Percentiles rank a stretch among this genome's conserved stretches.
These are phyloP conservation scores for Chrysosporium queenslandicum DNA, from an alignment of 2,329 filamentous ascomycete genomes.

Conservation along the genomic window DNA sequence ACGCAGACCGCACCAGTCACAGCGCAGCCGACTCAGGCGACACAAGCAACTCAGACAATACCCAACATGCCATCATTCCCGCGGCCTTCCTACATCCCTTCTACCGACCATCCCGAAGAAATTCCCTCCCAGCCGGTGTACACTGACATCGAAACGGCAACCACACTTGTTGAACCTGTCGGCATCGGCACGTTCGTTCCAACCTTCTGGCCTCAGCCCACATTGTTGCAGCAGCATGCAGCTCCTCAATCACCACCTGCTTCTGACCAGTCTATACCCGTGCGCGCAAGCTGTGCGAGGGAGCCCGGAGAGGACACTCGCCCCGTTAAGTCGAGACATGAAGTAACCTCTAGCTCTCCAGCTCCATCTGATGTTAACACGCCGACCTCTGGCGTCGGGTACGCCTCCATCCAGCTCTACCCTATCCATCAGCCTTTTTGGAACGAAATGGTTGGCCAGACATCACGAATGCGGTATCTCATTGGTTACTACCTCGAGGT, in stretches of 20 bases:
- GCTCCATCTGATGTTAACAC: neutral
- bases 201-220: neutral
- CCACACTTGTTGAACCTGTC: neutral
- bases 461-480: constrained; percentile 73
- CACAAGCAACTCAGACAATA: neutral
- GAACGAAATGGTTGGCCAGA: constrained; percentile 47
- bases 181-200: neutral
- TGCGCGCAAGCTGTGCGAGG: neutral
- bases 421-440: constrained; percentile 31
- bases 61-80: neutral
- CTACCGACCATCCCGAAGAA: neutral
- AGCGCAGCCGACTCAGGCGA: neutral
- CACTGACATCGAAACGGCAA: neutral
- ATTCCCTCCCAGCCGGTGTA: neutral
- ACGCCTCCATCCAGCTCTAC: neutral
- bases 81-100: neutral
- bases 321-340: neutral
- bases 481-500: constrained; percentile 90
- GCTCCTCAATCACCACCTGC: neutral
- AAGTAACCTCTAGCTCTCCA: neutral
- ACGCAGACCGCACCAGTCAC: neutral
- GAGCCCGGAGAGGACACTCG: neutral
- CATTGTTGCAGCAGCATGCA: neutral
- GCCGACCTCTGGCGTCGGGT: neutral
- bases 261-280: neutral